A percentile compares a stretch with the other conserved stretches of the same genome.
These are phyloP conservation scores for Tetracentron sinense DNA, from an alignment of 164 flowering plant species.

Conservation along the genomic window DNA sequence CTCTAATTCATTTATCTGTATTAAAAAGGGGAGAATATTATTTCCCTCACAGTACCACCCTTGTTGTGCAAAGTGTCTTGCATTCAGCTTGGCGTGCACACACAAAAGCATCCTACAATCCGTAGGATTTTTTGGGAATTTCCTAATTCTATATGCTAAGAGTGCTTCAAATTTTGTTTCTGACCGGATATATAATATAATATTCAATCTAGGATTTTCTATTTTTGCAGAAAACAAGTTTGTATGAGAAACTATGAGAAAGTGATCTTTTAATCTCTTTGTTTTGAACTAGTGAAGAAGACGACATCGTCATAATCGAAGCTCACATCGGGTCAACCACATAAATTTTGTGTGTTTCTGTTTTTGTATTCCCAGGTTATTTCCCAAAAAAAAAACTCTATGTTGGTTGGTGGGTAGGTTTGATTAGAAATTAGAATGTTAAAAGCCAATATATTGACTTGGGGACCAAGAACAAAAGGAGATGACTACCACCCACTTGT, in stretches of 20 bases:
- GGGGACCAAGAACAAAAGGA: constrained; percentile 9
- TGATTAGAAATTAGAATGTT: constrained; percentile 12
- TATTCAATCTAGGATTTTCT: no score
- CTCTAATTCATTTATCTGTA: not conserved
- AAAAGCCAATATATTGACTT: constrained; percentile 6
- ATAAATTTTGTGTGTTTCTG: not conserved
- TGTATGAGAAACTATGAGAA: no score
- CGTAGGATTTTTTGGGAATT: not conserved
- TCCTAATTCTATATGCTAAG: not conserved
- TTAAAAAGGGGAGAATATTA: not conserved
- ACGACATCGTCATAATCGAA: no score
- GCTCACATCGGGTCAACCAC: not conserved
- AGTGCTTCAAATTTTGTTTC: no score
- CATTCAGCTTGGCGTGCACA: no score
- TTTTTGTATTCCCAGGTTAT: not conserved
- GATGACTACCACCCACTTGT: constrained; percentile 4
- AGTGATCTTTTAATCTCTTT: no score
- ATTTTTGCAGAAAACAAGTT: no score
- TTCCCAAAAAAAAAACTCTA: not conserved
- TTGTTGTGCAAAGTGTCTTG: no score
- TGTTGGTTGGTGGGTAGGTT: constrained; percentile 12
- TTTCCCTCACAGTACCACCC: not conserved
- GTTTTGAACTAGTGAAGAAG: no score
- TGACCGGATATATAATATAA: no score
- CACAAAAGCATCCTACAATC: not conserved